These are phyloP conservation scores for Ascochyta koolunga DNA, from an alignment of 2,329 filamentous ascomycete genomes.

Conservation along the genomic window DNA sequence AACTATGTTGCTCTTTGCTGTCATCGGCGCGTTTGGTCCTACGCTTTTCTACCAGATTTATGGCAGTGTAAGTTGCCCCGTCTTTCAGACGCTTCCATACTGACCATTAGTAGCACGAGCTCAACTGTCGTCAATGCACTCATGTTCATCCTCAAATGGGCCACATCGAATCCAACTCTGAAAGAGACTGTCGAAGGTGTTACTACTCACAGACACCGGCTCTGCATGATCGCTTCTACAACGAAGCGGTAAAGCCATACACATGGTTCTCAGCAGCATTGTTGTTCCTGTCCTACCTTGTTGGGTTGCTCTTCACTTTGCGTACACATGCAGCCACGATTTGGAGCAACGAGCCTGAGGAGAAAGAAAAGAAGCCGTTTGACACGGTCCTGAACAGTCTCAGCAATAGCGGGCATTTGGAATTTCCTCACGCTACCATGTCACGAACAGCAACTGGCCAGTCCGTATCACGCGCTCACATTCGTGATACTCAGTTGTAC, in stretches of 20 bases:
- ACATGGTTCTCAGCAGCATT: constrained; percentile 86
- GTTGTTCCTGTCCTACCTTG: constrained; percentile 90
- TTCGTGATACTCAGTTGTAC: constrained; percentile 87
- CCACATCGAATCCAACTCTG: constrained; percentile 55
- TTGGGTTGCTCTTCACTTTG: constrained; percentile 93
- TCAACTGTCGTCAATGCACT: constrained; percentile 75
- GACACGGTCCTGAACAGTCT: constrained; percentile 48
- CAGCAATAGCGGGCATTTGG: constrained; percentile 38
- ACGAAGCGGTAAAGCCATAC: constrained; percentile 89
- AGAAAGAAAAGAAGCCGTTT: constrained; percentile 53
- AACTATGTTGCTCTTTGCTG: constrained; percentile 95
- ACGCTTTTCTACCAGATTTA: constrained; percentile 99
- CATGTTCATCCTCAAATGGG: constrained; percentile 40
- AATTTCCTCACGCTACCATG: constrained; percentile 40
- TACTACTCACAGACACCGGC: constrained; percentile 90
- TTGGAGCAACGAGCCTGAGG: constrained; percentile 78
- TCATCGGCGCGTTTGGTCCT: constrained; percentile 92
- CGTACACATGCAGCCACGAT: constrained; percentile 96
- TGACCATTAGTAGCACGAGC: constrained; percentile 71
- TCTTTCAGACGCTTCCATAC: constrained; percentile 19
- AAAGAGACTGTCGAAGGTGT: constrained; percentile 84
- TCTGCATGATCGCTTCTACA: constrained; percentile 85
- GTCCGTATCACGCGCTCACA: constrained; percentile 58
- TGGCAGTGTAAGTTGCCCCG: constrained; percentile 66
- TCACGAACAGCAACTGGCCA: constrained; percentile 37